Evolutionary conservation across 2,329 filamentous ascomycete genomes (phyloP).

Genomic region (Truncatella angustata): DNA sequence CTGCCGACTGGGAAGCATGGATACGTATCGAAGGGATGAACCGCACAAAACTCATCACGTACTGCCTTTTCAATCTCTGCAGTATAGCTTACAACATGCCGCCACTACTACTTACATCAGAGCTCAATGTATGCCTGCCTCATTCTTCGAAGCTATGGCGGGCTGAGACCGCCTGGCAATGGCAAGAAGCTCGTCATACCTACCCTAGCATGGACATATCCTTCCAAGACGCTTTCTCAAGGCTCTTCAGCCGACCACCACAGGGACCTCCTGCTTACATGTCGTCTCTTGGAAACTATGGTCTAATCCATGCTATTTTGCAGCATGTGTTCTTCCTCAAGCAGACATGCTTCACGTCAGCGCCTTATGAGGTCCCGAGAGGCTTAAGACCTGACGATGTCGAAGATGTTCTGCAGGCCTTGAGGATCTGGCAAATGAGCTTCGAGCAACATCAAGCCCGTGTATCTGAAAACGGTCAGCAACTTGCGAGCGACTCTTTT

Average conservation of each 20-base stretch:
- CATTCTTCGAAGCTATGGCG: conserved; percentile 56
- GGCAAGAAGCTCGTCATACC: conserved; percentile 55
- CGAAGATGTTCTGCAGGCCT: conserved; percentile 53
- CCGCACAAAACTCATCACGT: conserved; percentile 59
- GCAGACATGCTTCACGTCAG: conserved; percentile 54
- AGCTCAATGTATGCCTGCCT: conserved; percentile 55
- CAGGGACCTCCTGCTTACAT: conserved; percentile 48
- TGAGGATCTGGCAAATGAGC: conserved; percentile 57
- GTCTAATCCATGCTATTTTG: conserved; percentile 68
- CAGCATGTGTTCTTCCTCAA: conserved; percentile 72
- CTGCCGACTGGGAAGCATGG: conserved; percentile 59
- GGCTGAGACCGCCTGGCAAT: conserved; percentile 57
- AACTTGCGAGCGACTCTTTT: conserved; percentile 47
- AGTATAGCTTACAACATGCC: conserved; percentile 62
- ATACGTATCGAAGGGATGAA: conserved; percentile 55
- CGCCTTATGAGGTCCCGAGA: conserved; percentile 48
- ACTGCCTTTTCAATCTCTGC: conserved; percentile 62
- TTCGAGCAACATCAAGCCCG: conserved; percentile 56
- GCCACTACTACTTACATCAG: conserved; percentile 55
- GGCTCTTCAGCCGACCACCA: conserved; percentile 50
- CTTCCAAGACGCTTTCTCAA: conserved; percentile 55
- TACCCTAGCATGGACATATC: conserved; percentile 50
- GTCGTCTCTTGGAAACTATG: conserved; percentile 66
- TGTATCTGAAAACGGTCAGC: conserved; percentile 46
- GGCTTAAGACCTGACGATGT: conserved; percentile 54